Conservation (phyloP, 202 grass and related monocot genomes). For the Bolboschoenoplectus hybrid region DNA sequence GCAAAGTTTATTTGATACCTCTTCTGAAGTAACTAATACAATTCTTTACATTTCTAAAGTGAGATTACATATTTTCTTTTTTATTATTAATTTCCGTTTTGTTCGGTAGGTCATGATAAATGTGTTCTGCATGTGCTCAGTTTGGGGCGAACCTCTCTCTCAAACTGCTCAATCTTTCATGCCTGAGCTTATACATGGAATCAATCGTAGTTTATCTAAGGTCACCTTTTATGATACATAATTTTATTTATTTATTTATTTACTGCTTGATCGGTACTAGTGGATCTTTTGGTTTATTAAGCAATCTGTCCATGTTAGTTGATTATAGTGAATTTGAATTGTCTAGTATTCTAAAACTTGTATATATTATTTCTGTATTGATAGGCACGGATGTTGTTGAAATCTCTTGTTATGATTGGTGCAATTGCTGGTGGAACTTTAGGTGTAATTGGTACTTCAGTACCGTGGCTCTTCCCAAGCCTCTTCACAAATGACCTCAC, state of each 20-base stretch:
- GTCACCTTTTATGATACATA: conserved; percentile 39
- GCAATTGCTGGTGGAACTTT: conserved; percentile 60
- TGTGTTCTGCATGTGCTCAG: conserved; percentile 88
- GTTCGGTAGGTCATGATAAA: conserved; percentile 95
- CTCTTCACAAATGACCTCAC: conserved; percentile 73
- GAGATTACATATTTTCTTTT: neutral
- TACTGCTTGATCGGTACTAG: neutral
- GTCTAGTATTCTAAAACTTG: neutral
- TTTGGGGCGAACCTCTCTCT: conserved; percentile 97
- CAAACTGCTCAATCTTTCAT: conserved; percentile 99
- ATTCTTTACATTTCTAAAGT: conserved; percentile 12
- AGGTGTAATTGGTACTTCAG: conserved; percentile 64
- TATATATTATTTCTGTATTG: conserved; percentile 19
- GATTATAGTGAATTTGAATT: conserved; percentile 7
- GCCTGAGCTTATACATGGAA: conserved; percentile 93
- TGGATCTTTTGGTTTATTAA: conserved; percentile 20
- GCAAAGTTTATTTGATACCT: conserved; percentile 13
- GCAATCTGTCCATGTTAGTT: conserved; percentile 4
- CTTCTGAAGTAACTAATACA: neutral
- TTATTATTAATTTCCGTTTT: conserved; percentile 37
- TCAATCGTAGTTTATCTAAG: conserved; percentile 83
- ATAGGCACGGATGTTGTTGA: conserved; percentile 89
- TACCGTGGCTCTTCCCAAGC: conserved; percentile 76
- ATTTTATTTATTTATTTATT: conserved; percentile 18
- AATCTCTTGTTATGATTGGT: conserved; percentile 86